These are phyloP conservation scores for Aureobasidium namibiae DNA, from an alignment of 2,329 filamentous ascomycete genomes.

Conservation along the genomic window DNA sequence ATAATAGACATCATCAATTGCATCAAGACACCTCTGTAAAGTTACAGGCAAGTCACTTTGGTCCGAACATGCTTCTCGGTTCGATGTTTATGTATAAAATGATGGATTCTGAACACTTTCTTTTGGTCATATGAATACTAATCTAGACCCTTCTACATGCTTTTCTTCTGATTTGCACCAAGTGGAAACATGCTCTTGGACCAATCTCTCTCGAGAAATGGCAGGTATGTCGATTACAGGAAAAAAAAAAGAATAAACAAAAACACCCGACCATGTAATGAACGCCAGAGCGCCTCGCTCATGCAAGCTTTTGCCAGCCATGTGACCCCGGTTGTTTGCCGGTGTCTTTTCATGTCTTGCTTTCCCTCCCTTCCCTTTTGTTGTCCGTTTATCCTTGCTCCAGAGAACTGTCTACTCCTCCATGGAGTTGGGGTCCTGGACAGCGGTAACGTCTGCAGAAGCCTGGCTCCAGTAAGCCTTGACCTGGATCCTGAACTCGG, in stretches of 20 bases:
- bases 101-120: not conserved
- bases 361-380: not conserved
- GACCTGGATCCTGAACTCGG: constrained; percentile 79
- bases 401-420: constrained; percentile 17
- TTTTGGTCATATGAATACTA: not conserved
- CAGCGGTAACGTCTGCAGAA: constrained; percentile 26
- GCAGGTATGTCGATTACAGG: not conserved
- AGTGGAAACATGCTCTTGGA: not conserved
- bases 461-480: constrained; percentile 47
- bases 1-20: not conserved
- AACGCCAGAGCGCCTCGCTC: constrained; percentile 13
- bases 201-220: not conserved
- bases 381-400: not conserved
- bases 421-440: constrained; percentile 23
- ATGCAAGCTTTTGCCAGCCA: constrained; percentile 9
- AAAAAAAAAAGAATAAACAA: not conserved
- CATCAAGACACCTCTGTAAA: not conserved
- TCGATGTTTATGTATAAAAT: not conserved
- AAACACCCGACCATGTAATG: not conserved
- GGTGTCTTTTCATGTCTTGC: not conserved
- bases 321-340: not conserved
- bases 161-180: not conserved
- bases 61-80: not conserved
- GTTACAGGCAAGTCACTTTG: not conserved
- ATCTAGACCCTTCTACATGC: not conserved